Conservation (phyloP, 1,284 basidiomycete species). For the Apiotrichum gracile region DNA sequence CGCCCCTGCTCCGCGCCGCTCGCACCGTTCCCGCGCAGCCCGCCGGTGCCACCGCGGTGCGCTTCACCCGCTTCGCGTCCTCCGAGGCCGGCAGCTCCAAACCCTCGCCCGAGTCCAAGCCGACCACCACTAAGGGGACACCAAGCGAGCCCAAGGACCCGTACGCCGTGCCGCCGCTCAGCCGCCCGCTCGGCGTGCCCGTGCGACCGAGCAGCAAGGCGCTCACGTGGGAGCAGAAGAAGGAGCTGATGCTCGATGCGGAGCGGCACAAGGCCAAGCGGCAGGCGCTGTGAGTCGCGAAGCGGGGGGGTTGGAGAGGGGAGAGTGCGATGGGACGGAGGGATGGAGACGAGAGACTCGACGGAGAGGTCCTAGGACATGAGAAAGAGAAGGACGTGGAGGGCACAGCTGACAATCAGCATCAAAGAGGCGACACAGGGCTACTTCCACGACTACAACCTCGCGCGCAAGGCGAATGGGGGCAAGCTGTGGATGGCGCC, state of each 20-base stretch:
- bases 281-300: conserved; percentile 60
- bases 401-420: conserved; percentile 47
- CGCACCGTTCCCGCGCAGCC: neutral
- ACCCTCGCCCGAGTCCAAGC: neutral
- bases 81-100: conserved; percentile 1
- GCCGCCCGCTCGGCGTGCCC: conserved; percentile 65
- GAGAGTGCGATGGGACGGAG: neutral
- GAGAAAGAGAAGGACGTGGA: neutral
- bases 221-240: conserved; percentile 62
- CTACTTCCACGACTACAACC: conserved; percentile 85
- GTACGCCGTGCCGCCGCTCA: conserved; percentile 29
- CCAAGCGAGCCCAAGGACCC: conserved; percentile 7
- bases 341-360: neutral
- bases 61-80: neutral
- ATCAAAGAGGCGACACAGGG: conserved; percentile 80
- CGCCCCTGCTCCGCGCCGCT: neutral
- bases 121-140: neutral
- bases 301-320: too few species aligned
- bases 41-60: neutral
- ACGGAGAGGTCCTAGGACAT: too few species aligned
- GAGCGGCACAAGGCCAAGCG: conserved; percentile 66
- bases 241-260: conserved; percentile 65
- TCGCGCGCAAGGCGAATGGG: conserved; percentile 60
- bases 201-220: conserved; percentile 56
- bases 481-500: conserved; percentile 96